phyloP scores from a whole-genome alignment of 805 yeast genomes.

The Ogataea pini region DNA sequence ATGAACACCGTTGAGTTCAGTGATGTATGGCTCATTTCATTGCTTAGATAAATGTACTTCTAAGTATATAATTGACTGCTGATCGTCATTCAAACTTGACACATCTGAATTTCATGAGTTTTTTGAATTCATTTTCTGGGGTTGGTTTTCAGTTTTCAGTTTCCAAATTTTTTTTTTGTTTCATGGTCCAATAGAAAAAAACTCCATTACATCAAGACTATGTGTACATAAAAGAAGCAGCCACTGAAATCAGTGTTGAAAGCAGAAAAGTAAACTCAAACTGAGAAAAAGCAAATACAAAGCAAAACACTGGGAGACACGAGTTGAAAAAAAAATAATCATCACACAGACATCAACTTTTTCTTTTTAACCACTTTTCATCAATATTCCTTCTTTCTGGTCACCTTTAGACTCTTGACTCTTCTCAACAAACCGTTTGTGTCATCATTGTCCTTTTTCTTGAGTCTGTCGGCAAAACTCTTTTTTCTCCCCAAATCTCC shows the following conservation, averaged over 20 bases:
- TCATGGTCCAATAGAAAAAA: not conserved
- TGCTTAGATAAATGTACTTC: not conserved
- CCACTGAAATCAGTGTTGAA: not conserved
- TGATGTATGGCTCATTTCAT: not conserved
- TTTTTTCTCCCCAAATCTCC: conserved; percentile 74
- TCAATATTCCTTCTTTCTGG: conserved; percentile 36
- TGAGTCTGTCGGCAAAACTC: conserved; percentile 72
- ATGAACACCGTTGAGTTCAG: conserved; percentile 7
- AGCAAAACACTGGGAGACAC: conserved; percentile 1
- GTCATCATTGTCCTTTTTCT: conserved; percentile 27
- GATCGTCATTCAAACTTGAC: not conserved
- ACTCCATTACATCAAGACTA: conserved; percentile 1
- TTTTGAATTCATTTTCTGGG: not conserved
- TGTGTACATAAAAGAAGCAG: conserved; percentile 1
- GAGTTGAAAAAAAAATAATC: conserved; percentile 1
- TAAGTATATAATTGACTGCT: not conserved
- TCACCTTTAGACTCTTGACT: conserved; percentile 86
- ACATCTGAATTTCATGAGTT: not conserved
- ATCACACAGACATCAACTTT: not conserved
- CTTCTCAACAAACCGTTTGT: conserved; percentile 68
- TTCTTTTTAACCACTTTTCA: not conserved
- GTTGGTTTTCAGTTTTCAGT: not conserved
- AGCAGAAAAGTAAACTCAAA: conserved; percentile 1
- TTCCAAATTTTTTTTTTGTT: not conserved
- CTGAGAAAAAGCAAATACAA: conserved; percentile 3